A percentile compares a stretch with the other conserved stretches of the same genome.
Conservation (phyloP, 192 early-diverging fungal genomes). For the Coemansia sp. region DNA sequence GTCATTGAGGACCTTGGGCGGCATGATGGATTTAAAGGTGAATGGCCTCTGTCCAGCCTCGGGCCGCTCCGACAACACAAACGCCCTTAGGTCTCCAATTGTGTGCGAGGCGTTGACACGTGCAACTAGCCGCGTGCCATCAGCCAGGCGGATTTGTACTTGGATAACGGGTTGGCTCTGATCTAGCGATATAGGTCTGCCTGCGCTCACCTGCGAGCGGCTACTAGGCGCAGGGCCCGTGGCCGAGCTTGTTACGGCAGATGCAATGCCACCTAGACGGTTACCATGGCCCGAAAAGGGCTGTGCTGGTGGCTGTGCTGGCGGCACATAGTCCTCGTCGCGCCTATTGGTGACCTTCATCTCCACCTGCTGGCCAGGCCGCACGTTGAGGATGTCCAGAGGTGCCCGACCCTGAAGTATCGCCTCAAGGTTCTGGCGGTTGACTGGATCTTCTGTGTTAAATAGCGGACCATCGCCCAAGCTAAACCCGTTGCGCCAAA, state of each 20-base stretch:
- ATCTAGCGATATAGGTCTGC: conserved; percentile 65
- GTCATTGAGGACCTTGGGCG: conserved; percentile 77
- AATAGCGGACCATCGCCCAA: conserved; percentile 91
- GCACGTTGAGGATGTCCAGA: conserved; percentile 82
- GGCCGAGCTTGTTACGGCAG: conserved; percentile 25
- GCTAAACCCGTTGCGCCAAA: conserved; percentile 96
- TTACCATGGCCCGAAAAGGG: conserved; percentile 83
- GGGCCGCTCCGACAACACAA: conserved; percentile 70
- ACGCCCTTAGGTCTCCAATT: conserved; percentile 79
- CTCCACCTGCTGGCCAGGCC: conserved; percentile 87
- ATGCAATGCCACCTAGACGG: conserved; percentile 69
- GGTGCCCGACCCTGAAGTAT: conserved; percentile 94
- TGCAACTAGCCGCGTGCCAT: conserved; percentile 88
- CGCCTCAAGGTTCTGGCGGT: conserved; percentile 79
- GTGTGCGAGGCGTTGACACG: conserved; percentile 91
- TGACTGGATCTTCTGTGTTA: conserved; percentile 84
- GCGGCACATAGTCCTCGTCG: conserved; percentile 86
- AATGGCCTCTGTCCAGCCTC: conserved; percentile 66
- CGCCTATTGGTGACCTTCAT: conserved; percentile 80
- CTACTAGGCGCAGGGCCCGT: not conserved
- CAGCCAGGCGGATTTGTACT: conserved; percentile 90
- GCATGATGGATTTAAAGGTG: conserved; percentile 85
- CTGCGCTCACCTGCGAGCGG: conserved; percentile 22
- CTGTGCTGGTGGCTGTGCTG: conserved; percentile 63
- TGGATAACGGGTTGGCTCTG: conserved; percentile 75